These are phyloP conservation scores for Xylaria sp. DNA, from an alignment of 2,329 filamentous ascomycete genomes.

Conservation along the genomic window DNA sequence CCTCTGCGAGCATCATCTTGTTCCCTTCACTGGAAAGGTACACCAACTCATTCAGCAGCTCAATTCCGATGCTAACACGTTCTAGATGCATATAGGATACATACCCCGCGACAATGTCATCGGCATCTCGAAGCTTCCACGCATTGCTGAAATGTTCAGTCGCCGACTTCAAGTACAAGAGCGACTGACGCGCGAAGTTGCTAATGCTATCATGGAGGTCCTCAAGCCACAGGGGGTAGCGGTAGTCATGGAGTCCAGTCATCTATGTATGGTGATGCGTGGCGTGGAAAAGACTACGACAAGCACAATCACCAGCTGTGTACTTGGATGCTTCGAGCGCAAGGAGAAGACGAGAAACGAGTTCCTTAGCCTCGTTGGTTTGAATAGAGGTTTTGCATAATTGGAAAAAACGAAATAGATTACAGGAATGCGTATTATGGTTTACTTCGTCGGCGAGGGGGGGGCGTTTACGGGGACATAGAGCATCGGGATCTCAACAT, in stretches of 20 bases:
- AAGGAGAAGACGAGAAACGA: slow-evolving; percentile 95
- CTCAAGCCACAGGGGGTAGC: slow-evolving; percentile 93
- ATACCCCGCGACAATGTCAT: slow-evolving; percentile 90
- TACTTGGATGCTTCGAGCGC: slow-evolving; percentile 93
- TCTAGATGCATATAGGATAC: slow-evolving; percentile 97
- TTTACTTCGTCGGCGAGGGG: slow-evolving; percentile 31
- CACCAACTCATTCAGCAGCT: slow-evolving; percentile 25
- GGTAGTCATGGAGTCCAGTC: slow-evolving; percentile 96
- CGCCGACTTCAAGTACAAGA: slow-evolving; percentile 95
- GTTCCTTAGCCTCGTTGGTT: slow-evolving; percentile 82
- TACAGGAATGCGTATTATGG: neutral
- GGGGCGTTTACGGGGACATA: slow-evolving; percentile 38
- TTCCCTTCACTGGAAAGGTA: slow-evolving; percentile 96
- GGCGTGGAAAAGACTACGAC: slow-evolving; percentile 93
- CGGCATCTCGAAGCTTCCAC: slow-evolving; percentile 92
- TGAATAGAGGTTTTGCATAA: slow-evolving; percentile 58
- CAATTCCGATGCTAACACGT: slow-evolving; percentile 10
- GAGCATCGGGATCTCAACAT: slow-evolving; percentile 47
- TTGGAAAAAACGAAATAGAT: slow-evolving; percentile 5
- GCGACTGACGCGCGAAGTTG: slow-evolving; percentile 94
- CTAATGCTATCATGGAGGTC: slow-evolving; percentile 91
- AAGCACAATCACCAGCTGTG: slow-evolving; percentile 93
- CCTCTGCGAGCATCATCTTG: slow-evolving; percentile 95
- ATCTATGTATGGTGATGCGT: slow-evolving; percentile 98
- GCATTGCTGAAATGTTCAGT: slow-evolving; percentile 97